Base-by-base conservation (phyloP, 2,329 filamentous ascomycete genomes). In the Cladosporium sp. region DNA sequence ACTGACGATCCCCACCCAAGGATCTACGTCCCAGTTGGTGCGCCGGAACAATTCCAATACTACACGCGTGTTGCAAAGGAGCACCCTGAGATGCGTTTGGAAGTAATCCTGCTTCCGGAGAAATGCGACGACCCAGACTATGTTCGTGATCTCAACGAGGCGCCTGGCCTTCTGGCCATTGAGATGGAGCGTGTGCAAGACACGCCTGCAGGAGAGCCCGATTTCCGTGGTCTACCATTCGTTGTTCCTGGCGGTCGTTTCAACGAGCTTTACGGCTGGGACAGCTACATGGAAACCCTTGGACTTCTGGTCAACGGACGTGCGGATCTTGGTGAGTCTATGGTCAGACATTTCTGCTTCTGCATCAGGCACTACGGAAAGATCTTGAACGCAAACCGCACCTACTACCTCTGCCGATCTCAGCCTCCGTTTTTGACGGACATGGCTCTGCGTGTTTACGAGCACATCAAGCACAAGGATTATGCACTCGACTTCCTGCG, bases 231-330 rank as follows among this genome's bases (percentile, higher is more conserved):
- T 3, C 81, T 95, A 60, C 93, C 94, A 0, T 99, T 97, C 67
- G 92, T 97, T n/a, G 94, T 99, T 3, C 94, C 94, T 0, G 94
- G 94, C 60, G 94, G 94, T 22, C 86, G 94, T 30, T 99, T 99
- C 85, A 99, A 99, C 75, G 94, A 99, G 74, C 77, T 99, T 20
- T 99, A 99, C 72, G 93, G 93, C 49, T 99, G 94, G 94, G 94
- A 99, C 75, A 97, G 92, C 73, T 99, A 97, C 79, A 97, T 99
- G 92, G 90, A 93, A 73, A 94, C 93, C 5, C 80, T 97, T 3
- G 94, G 94, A 17, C 82, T 99, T 60, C 79, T 97, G 60, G 85
- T 91, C 66, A 91, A 93, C 70, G 89, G 94, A 71, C 87, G 90
- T 60, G 86, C 91, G 20, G 86, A 97, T 68, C 78, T 97, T 58